Base-by-base conservation (phyloP, 2,329 filamentous ascomycete species). In the Colletotrichum siamense region DNA sequence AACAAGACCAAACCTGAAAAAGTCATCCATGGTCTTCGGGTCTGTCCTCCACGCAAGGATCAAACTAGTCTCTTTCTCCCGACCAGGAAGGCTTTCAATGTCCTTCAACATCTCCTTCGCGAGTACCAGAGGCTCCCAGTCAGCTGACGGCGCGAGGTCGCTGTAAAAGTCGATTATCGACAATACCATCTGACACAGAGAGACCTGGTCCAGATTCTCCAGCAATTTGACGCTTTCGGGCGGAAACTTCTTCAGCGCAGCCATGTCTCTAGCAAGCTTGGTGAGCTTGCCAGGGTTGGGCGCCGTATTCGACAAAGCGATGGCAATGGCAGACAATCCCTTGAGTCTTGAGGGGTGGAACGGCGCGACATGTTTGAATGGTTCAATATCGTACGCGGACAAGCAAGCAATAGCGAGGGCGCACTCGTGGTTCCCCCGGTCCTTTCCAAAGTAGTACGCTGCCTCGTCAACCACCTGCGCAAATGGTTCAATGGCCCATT, bases 181-280 rank as follows among this genome's bases (percentile, higher is more conserved):
- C 70, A 92, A 83, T 16, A 92, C 80, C 71, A 88, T 88, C 78
- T 92, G 89, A 77, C 88, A 89, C 66, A 91, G 82, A 12, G 87
- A 89, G 5, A 90, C 86, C 77, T 90, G 89, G 73, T 92, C 90
- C 12, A 89, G 86, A 18, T 85, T 84, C 6, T 81, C 74, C 22
- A 76, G 22, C 2, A 76, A 22, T 28, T 68, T 61, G 22, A 74
- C 32, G 4, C 49, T 39, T 16, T 67, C 44, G 6, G 34, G 22
- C 16, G 59, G 8, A 36, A 76, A 65, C 15, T 59, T 69, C 15
- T 65, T 74, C 49, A 76, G 78, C 5, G 66, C 76, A 3, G 83
- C 77, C 59, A 79, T 18, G 79, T 78, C 61, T 83, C 81, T 26
- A 81, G 77, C 65, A 78, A 78, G 44, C 44, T 76, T 79, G 44